Evolutionary conservation across 2,329 filamentous ascomycete species (phyloP).

Genomic region (Xylariaceae sp.): DNA sequence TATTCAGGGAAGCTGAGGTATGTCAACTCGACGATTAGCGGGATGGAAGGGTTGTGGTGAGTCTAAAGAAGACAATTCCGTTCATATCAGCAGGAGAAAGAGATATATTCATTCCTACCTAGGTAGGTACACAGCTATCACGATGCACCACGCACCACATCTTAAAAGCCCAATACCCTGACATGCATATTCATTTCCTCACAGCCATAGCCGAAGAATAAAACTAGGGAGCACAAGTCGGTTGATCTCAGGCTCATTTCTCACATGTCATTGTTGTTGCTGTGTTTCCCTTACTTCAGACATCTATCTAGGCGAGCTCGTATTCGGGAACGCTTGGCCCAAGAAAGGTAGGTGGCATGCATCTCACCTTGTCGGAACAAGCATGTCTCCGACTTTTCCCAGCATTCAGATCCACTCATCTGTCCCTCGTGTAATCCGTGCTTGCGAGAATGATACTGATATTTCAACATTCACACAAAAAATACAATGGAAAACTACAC

Average conservation of each 20-base stretch:
- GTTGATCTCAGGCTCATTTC: not conserved
- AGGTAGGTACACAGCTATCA: not conserved
- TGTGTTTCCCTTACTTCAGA: not conserved
- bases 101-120: too few species aligned
- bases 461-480: not conserved
- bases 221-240: too few species aligned
- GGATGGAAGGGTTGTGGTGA: not conserved
- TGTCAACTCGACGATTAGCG: not conserved
- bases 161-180: too few species aligned
- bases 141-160: not conserved
- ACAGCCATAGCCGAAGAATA: too few species aligned
- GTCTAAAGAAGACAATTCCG: not conserved
- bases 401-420: not conserved
- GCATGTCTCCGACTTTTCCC: not conserved
- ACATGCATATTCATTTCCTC: too few species aligned
- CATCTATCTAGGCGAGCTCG: not conserved
- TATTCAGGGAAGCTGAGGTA: not conserved
- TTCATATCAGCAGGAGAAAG: not conserved
- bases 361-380: constrained; percentile 12
- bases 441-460: not conserved
- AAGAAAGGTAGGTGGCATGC: constrained; percentile 21
- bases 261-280: not conserved
- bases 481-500: constrained; percentile 26
- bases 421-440: not conserved
- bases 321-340: constrained; percentile 15